phyloP scores from a whole-genome alignment of 768 basidiomycete genomes.

The Auriscalpium orientale region DNA sequence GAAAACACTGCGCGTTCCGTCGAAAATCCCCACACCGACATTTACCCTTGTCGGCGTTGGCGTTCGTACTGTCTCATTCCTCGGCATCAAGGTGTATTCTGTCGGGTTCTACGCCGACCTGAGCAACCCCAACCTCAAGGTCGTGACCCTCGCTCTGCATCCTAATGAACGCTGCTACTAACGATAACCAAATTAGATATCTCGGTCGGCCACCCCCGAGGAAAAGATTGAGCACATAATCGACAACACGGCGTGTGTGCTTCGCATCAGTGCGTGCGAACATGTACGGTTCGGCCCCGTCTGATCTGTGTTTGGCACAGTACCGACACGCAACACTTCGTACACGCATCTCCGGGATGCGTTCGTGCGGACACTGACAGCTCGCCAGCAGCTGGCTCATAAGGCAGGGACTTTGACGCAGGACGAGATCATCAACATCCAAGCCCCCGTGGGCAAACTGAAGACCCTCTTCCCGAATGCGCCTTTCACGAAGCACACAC shows the following conservation, averaged over 20 bases:
- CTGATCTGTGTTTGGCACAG: constrained; percentile 27
- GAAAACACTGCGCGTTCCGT: constrained; percentile 51
- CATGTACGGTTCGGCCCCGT: background rate
- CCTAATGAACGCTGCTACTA: background rate
- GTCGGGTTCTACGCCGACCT: constrained; percentile 88
- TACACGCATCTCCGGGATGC: constrained; percentile 79
- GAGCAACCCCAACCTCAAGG: constrained; percentile 52
- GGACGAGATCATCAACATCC: constrained; percentile 49
- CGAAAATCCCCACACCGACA: constrained; percentile 51
- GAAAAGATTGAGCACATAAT: constrained; percentile 68
- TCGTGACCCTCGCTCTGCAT: constrained; percentile 19
- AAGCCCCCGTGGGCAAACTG: constrained; percentile 60
- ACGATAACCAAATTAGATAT: constrained; percentile 33
- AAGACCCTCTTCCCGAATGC: constrained; percentile 73
- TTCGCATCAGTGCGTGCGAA: constrained; percentile 56
- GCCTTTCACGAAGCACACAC: constrained; percentile 54
- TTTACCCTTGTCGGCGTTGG: constrained; percentile 78
- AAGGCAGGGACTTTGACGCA: constrained; percentile 47
- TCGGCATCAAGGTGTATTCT: constrained; percentile 83
- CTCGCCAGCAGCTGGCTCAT: constrained; percentile 45
- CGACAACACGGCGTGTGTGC: constrained; percentile 57
- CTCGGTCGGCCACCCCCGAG: constrained; percentile 46
- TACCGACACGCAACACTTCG: constrained; percentile 73
- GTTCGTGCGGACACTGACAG: constrained; percentile 67
- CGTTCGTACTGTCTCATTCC: constrained; percentile 83